These are phyloP conservation scores for Saccharomycopsis babjevae DNA, from an alignment of 805 yeast genomes.

Conservation along the genomic window DNA sequence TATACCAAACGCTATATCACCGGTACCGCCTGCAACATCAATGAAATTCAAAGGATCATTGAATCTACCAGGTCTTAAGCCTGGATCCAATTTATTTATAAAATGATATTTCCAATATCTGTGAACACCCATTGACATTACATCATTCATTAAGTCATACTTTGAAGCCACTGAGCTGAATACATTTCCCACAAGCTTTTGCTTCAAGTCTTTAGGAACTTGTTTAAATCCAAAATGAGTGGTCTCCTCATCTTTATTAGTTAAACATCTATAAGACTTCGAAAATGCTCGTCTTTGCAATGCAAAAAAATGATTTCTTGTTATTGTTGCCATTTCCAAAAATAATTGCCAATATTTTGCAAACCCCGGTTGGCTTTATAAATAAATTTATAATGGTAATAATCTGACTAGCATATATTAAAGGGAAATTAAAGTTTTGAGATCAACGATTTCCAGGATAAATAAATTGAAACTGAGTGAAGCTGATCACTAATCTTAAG, in stretches of 20 bases:
- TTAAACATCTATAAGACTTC: not conserved
- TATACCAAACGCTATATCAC: constrained; percentile 94
- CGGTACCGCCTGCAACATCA: constrained; percentile 98
- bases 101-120: constrained; percentile 92
- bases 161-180: constrained; percentile 91
- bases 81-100: constrained; percentile 82
- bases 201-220: constrained; percentile 71
- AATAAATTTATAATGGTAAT: not conserved
- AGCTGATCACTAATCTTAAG: no score
- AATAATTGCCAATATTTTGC: not conserved
- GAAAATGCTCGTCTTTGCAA: not conserved
- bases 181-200: constrained; percentile 72
- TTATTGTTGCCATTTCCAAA: not conserved
- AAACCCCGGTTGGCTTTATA: not conserved
- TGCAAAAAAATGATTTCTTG: not conserved
- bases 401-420: not conserved
- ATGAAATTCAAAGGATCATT: constrained; percentile 68
- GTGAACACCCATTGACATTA: constrained; percentile 93
- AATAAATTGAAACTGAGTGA: no score
- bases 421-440: no score
- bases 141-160: constrained; percentile 96
- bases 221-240: constrained; percentile 92
- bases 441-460: no score
- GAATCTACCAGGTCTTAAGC: constrained; percentile 70
- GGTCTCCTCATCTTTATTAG: constrained; percentile 27